Evolutionary conservation across 176 grass and related monocot genomes (phyloP), one percentile per base, ranked within the genome.

Genomic region (Oryza meyeriana): DNA sequence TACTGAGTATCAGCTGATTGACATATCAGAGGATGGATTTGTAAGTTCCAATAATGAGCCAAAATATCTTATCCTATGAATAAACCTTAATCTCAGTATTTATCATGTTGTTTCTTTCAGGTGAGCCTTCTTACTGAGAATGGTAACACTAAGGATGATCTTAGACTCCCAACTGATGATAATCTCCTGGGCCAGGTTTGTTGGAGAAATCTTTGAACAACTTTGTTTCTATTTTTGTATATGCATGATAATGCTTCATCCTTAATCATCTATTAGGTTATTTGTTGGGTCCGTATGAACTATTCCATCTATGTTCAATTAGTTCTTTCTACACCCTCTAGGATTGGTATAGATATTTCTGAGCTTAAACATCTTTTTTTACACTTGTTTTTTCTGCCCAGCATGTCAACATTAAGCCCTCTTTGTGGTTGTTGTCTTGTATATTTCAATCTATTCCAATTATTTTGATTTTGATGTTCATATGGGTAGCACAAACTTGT

Each of bases 21-120:
- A 97, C 76, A 97, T 97, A 40, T 92, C 94, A n/a, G 94, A 97
- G 87, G 94, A 97, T 90, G 94, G 89, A 92, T 97, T 97, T 85
- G 94, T 97, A 90, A 61, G 92, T 76, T 86, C 13, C 45, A 69
- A 11, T 25, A 22, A 74, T 68, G 27, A 48, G 2, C 38, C 0
- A 72, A 59, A 38, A 18, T 74, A 28, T 24, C 47, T 69, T 3
- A 1, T 66, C 30, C n/a, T 69, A 26, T 50, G 1, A 69, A 31
- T 40, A 9, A 40, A 55, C 69, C 2, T 62, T 72, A 29, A 30
- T 8, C 64, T 72, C 2, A 2, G 39, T 62, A 39, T 40, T 45
- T 78, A 69, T 79, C 5, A 31, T 78, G 64, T 59, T 55, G 44
- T 66, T 75, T 88, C 22, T 88, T 65, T 57, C 40, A 97, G 94